phyloP scores from a whole-genome alignment of 2,329 filamentous ascomycete species.

The Aspergillus bombycis region DNA sequence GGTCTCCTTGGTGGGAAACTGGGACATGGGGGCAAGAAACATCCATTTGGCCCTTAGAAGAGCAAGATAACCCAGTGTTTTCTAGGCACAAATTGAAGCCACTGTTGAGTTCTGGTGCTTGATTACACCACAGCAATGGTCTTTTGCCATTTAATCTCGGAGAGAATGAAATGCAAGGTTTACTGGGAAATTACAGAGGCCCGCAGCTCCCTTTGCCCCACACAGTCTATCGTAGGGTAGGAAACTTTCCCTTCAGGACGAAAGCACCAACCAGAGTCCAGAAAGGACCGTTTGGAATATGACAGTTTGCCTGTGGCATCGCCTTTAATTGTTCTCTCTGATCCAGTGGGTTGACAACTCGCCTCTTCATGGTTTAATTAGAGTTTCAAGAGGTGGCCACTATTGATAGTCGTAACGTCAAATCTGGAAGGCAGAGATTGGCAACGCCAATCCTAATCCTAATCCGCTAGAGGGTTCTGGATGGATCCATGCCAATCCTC shows the following conservation, averaged over 20 bases:
- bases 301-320: not conserved
- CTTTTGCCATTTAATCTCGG: not conserved
- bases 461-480: not conserved
- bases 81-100: not conserved
- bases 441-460: not conserved
- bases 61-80: not conserved
- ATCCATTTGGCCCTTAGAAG: not conserved
- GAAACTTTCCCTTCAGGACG: not conserved
- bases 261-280: not conserved
- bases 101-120: not conserved
- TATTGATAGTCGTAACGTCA: not conserved
- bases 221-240: conserved; percentile 6
- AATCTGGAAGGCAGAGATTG: not conserved
- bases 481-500: not conserved
- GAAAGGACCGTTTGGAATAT: not conserved
- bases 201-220: conserved; percentile 5
- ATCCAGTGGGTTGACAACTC: not conserved
- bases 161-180: not conserved
- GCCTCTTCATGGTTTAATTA: not conserved
- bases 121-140: not conserved
- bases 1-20: not conserved
- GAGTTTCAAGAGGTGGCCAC: conserved; percentile 1
- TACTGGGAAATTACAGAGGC: not conserved
- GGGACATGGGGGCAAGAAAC: not conserved
- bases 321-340: not conserved